These are phyloP conservation scores for Septoria petroselini DNA, from an alignment of 2,329 filamentous ascomycete genomes.

Conservation along the genomic window DNA sequence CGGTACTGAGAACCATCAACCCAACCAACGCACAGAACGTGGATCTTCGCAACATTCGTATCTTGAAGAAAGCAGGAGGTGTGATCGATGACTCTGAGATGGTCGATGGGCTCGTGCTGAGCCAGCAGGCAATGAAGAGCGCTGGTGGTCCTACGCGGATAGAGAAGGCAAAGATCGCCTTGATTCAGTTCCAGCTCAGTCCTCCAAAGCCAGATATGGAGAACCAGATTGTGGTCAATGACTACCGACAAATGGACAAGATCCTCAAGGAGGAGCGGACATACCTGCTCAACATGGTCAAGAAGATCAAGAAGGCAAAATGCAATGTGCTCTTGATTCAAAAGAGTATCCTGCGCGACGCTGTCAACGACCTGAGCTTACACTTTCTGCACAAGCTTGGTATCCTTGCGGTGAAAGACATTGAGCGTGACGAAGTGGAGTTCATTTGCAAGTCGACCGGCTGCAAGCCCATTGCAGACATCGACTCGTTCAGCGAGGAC, in stretches of 20 bases:
- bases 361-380: constrained; percentile 93
- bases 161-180: constrained; percentile 94
- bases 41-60: constrained; percentile 91
- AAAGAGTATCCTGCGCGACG: constrained; percentile 95
- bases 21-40: constrained; percentile 94
- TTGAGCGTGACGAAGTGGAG: constrained; percentile 97
- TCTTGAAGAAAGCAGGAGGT: constrained; percentile 95
- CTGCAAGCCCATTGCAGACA: constrained; percentile 97
- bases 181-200: constrained; percentile 98
- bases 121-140: constrained; percentile 89
- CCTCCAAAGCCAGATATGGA: constrained; percentile 99
- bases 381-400: constrained; percentile 97
- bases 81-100: constrained; percentile 99
- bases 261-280: constrained; percentile 98
- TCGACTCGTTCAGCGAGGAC: constrained; percentile 98
- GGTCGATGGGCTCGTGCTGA: constrained; percentile 88
- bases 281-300: constrained; percentile 97
- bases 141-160: constrained; percentile 86
- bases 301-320: constrained; percentile 99
- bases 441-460: constrained; percentile 99
- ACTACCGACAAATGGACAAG: constrained; percentile 99
- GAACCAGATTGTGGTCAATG: constrained; percentile 98
- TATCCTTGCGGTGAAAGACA: constrained; percentile 94
- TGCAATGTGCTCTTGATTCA: constrained; percentile 98
- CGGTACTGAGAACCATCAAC: constrained; percentile 93